phyloP scores from a whole-genome alignment of 164 flowering plant genomes.

The Tetracentron sinense region DNA sequence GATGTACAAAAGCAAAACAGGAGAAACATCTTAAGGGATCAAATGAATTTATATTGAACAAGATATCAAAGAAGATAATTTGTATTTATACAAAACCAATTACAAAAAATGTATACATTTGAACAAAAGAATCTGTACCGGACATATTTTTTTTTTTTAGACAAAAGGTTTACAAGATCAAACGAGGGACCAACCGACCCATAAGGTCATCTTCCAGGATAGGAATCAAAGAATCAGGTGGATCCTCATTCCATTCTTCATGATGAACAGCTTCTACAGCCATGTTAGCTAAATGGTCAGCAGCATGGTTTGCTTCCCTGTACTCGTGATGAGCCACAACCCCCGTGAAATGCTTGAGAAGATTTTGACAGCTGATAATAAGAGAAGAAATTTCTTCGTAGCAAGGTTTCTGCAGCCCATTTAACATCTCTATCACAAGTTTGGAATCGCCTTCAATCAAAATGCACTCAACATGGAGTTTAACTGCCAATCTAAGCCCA shows the following conservation, averaged over 20 bases:
- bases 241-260: background rate
- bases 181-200: background rate
- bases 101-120: no score
- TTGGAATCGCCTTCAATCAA: background rate
- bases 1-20: no score
- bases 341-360: background rate
- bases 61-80: no score
- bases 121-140: no score
- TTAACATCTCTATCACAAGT: background rate
- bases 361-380: background rate
- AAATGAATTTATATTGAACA: no score
- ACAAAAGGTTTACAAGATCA: background rate
- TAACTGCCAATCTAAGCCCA: background rate
- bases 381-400: background rate
- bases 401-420: background rate
- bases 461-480: background rate
- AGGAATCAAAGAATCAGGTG: background rate
- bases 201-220: background rate
- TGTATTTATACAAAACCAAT: no score
- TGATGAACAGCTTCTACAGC: background rate
- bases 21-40: no score
- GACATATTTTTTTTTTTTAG: no score
- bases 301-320: background rate
- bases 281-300: background rate
- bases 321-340: background rate